Conservation (phyloP, 495 filamentous ascomycete genomes). For the Clohesyomyces aquaticus region DNA sequence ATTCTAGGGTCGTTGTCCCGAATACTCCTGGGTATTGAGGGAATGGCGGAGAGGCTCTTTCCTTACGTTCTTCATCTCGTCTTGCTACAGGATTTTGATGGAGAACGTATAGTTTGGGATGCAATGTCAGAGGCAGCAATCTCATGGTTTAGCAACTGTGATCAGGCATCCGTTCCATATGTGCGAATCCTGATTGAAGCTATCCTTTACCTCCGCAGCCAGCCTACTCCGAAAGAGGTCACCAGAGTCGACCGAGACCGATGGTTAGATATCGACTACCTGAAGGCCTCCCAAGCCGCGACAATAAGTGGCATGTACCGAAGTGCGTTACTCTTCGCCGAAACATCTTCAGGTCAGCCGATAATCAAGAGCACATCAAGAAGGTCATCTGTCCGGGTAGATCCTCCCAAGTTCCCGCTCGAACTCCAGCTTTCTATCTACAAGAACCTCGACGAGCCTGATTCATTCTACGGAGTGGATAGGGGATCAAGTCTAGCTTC, state of each 20-base stretch:
- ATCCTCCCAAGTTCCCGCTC: slow-evolving; percentile 60
- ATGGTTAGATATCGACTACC: slow-evolving; percentile 85
- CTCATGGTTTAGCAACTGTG: slow-evolving; percentile 54
- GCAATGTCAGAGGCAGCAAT: slow-evolving; percentile 55
- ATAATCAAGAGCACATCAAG: slow-evolving; percentile 56
- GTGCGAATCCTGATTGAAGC: slow-evolving; percentile 70
- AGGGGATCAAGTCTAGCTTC: slow-evolving; percentile 74
- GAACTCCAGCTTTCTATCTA: slow-evolving; percentile 79
- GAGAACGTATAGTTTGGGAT: slow-evolving; percentile 53
- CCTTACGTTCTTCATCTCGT: slow-evolving; percentile 67
- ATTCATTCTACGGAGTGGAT: slow-evolving; percentile 92
- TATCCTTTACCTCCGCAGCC: slow-evolving; percentile 86
- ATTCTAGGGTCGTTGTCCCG: slow-evolving; percentile 50
- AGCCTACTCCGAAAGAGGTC: slow-evolving; percentile 70
- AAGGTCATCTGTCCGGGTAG: slow-evolving; percentile 61
- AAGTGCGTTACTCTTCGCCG: slow-evolving; percentile 80
- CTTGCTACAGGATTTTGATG: slow-evolving; percentile 61
- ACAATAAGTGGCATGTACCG: slow-evolving; percentile 81
- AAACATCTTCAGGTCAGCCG: slow-evolving; percentile 61
- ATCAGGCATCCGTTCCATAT: slow-evolving; percentile 51
- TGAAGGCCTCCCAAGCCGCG: slow-evolving; percentile 75
- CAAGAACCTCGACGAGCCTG: slow-evolving; percentile 89
- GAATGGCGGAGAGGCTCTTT: slow-evolving; percentile 42
- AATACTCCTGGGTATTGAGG: slow-evolving; percentile 31
- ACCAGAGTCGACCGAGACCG: slow-evolving; percentile 76